Evolutionary conservation across 805 yeast species (phyloP).

Genomic region (Hanseniaspora taiwanica): DNA sequence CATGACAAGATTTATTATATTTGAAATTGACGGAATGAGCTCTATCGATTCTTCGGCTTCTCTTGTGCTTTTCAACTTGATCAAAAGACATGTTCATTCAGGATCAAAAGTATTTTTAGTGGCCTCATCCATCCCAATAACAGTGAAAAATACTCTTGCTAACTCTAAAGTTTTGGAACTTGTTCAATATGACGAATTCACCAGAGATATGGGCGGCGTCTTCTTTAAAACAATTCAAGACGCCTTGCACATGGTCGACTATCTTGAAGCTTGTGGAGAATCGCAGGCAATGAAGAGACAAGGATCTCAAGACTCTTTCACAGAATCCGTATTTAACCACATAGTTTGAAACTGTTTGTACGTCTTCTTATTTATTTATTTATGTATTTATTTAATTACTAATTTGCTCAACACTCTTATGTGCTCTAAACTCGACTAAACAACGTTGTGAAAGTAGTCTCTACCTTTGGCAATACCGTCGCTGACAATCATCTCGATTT

Average conservation of each 20-base stretch:
- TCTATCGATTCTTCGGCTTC: conserved; percentile 70
- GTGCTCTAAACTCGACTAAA: conserved; percentile 19
- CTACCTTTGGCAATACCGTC: conserved; percentile 52
- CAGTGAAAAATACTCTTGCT: conserved; percentile 36
- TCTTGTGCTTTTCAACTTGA: conserved; percentile 52
- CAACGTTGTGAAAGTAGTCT: conserved; percentile 48
- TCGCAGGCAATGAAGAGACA: background rate
- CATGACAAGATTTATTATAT: conserved; percentile 43
- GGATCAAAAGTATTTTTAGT: conserved; percentile 46
- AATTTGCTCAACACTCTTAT: background rate
- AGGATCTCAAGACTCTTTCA: conserved; percentile 3
- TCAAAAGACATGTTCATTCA: conserved; percentile 39
- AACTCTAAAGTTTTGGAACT: conserved; percentile 42
- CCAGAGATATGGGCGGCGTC: background rate
- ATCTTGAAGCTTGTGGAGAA: background rate
- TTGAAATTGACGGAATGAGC: conserved; percentile 76
- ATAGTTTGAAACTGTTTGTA: conserved; percentile 7
- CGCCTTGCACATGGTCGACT: background rate
- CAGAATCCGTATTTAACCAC: conserved; percentile 7
- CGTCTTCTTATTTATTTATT: background rate
- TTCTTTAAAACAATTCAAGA: background rate
- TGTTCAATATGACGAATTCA: conserved; percentile 10
- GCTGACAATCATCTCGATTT: conserved; percentile 63
- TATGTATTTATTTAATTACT: background rate
- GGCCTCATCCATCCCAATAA: conserved; percentile 36